phyloP scores from a whole-genome alignment of 192 early-diverging fungal genomes.

The Kappamyces sp. region DNA sequence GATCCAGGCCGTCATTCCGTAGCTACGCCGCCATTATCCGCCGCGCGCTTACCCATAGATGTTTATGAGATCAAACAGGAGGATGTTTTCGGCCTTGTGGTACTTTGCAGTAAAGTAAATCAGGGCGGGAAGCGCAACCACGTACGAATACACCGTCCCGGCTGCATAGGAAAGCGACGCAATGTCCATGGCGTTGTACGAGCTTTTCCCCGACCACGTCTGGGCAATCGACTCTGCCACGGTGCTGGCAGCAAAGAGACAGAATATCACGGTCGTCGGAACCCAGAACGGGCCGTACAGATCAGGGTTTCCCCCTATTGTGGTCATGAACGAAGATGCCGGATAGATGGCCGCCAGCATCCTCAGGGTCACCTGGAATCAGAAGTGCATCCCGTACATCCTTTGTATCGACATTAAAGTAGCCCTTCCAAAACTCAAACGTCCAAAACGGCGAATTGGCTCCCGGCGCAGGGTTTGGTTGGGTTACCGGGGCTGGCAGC shows the following conservation, averaged over 20 bases:
- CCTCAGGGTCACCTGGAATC: constrained; percentile 24
- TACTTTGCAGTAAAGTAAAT: constrained; percentile 82
- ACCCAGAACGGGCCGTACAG: constrained; percentile 99
- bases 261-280: constrained; percentile 90
- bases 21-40: constrained; percentile 21
- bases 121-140: constrained; percentile 59
- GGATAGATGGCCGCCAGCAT: constrained; percentile 32
- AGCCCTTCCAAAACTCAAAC: constrained; percentile 81
- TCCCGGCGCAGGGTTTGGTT: constrained; percentile 20
- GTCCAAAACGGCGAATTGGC: constrained; percentile 62
- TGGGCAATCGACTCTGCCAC: constrained; percentile 79
- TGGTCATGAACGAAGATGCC: constrained; percentile 56
- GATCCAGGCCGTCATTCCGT: constrained; percentile 88
- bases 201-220: constrained; percentile 40
- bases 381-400: constrained; percentile 44
- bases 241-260: constrained; percentile 89
- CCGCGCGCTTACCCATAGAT: constrained; percentile 58
- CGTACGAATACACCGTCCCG: constrained; percentile 76
- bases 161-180: constrained; percentile 73
- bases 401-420: constrained; percentile 89
- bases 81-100: constrained; percentile 56
- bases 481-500: background rate
- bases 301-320: constrained; percentile 79
- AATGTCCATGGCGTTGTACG: constrained; percentile 69
- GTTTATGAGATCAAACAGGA: constrained; percentile 80